These are phyloP conservation scores for Fusarium sp. DNA, from an alignment of 2,329 filamentous ascomycete species.

Conservation along the genomic window DNA sequence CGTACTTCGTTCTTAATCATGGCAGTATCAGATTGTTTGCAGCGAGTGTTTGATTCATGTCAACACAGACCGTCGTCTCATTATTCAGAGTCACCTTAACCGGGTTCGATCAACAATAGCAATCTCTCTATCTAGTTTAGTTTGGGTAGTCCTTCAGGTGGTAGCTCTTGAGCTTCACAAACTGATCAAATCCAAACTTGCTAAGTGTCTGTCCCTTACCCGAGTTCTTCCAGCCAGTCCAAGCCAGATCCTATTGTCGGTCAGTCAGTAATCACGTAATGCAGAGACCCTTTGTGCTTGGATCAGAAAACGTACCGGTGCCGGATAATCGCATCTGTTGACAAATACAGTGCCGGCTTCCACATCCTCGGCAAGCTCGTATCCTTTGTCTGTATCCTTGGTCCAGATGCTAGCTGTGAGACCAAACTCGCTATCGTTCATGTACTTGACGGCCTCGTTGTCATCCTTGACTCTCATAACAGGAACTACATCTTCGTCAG, in stretches of 20 bases:
- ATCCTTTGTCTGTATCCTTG: slow-evolving; percentile 80
- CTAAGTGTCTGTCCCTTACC: slow-evolving; percentile 91
- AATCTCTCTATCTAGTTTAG: slow-evolving; percentile 46
- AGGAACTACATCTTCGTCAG: slow-evolving; percentile 55
- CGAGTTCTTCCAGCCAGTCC: slow-evolving; percentile 98
- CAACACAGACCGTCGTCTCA: slow-evolving; percentile 14
- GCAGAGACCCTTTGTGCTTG: slow-evolving; percentile 11
- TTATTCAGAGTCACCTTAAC: slow-evolving; percentile 22
- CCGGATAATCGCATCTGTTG: slow-evolving; percentile 92
- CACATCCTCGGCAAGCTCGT: slow-evolving; percentile 80
- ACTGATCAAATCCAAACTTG: slow-evolving; percentile 92
- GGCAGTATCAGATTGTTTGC: slow-evolving; percentile 10
- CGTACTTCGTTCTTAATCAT: not conserved
- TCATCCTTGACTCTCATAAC: slow-evolving; percentile 87
- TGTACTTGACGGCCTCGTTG: slow-evolving; percentile 80
- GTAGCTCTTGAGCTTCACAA: slow-evolving; percentile 95
- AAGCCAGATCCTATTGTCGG: slow-evolving; percentile 79
- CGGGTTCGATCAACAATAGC: not conserved
- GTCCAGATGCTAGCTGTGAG: slow-evolving; percentile 98
- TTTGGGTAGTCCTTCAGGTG: slow-evolving; percentile 86
- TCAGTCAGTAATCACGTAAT: slow-evolving; percentile 28
- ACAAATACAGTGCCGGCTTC: slow-evolving; percentile 97
- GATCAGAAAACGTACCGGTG: slow-evolving; percentile 71
- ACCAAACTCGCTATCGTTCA: slow-evolving; percentile 96
- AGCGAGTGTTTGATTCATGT: slow-evolving; percentile 17